phyloP scores from a whole-genome alignment of 2,329 filamentous ascomycete species.

The Tolypocladium amazonense region DNA sequence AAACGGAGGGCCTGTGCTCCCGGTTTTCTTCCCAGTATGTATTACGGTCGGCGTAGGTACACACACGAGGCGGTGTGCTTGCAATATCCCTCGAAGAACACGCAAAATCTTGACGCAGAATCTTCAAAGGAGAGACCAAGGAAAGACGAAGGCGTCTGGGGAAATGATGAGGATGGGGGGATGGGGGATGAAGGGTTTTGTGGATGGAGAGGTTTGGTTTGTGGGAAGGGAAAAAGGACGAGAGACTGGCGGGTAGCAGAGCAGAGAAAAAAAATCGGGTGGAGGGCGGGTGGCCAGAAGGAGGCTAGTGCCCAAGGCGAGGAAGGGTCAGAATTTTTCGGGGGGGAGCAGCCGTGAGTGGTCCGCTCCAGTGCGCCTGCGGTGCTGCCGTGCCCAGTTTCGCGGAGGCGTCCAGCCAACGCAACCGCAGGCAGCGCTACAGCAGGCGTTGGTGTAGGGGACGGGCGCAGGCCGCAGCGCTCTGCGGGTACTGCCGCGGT shows the following conservation, averaged over 20 bases:
- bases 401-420: background rate
- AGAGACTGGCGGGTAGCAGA: constrained; percentile 17
- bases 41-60: constrained; percentile 15
- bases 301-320: background rate
- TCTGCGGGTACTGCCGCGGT: background rate
- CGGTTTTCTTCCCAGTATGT: constrained; percentile 17
- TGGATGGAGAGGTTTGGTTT: constrained; percentile 18
- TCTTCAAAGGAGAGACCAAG: constrained; percentile 37
- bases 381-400: constrained; percentile 1
- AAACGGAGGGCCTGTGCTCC: constrained; percentile 22
- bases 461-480: background rate
- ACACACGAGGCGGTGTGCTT: constrained; percentile 18
- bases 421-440: background rate
- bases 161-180: constrained; percentile 16
- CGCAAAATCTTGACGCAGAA: constrained; percentile 33
- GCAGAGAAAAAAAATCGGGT: constrained; percentile 22
- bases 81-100: constrained; percentile 29
- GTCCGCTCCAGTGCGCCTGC: background rate
- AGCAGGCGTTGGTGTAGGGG: background rate
- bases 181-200: constrained; percentile 19
- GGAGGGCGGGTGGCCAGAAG: constrained; percentile 10
- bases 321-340: constrained; percentile 5
- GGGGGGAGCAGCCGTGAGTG: background rate
- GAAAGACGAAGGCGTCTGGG: constrained; percentile 23
- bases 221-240: constrained; percentile 20